Percentiles rank a stretch among this genome's conserved stretches.
phyloP scores from a whole-genome alignment of 2,329 filamentous ascomycete genomes.

The Fusarium miscanthi region DNA sequence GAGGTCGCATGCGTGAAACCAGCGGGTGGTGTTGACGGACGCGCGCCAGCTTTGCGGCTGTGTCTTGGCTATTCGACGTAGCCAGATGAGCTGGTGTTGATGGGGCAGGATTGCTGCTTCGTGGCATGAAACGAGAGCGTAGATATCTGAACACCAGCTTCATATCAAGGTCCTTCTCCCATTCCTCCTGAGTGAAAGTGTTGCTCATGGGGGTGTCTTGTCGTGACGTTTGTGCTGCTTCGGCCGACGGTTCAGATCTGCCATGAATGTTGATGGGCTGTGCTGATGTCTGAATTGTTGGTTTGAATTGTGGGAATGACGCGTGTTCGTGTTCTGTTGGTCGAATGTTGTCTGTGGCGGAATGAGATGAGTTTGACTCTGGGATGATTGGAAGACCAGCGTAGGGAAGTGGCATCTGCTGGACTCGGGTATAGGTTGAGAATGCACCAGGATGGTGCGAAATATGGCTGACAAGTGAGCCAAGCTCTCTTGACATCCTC shows the following conservation, averaged over 20 bases:
- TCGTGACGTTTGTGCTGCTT: slow-evolving; percentile 33
- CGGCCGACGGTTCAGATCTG: slow-evolving; percentile 36
- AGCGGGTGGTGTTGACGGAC: slow-evolving; percentile 92
- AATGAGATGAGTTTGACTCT: slow-evolving; percentile 57
- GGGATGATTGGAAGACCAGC: slow-evolving; percentile 78
- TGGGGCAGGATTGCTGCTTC: slow-evolving; percentile 54
- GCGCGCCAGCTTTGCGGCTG: slow-evolving; percentile 80
- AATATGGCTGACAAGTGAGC: slow-evolving; percentile 82
- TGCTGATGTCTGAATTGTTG: slow-evolving; percentile 55
- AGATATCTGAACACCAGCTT: slow-evolving; percentile 92
- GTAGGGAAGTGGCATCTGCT: slow-evolving; percentile 76
- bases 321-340: slow-evolving; percentile 39
- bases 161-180: slow-evolving; percentile 92
- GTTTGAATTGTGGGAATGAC: slow-evolving; percentile 57
- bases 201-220: slow-evolving; percentile 44
- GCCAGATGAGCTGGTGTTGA: slow-evolving; percentile 60
- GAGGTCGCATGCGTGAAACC: slow-evolving; percentile 66
- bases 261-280: slow-evolving; percentile 53
- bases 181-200: slow-evolving; percentile 78
- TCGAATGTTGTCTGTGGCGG: slow-evolving; percentile 41
- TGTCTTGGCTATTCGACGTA: slow-evolving; percentile 68
- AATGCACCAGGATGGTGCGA: slow-evolving; percentile 88
- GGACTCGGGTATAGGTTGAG: slow-evolving; percentile 77
- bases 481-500: slow-evolving; percentile 87
- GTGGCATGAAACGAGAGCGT: slow-evolving; percentile 75